Evolutionary conservation across 352 stramenopile species (phyloP).

Genomic region (Globisporangium acanthophoron): DNA sequence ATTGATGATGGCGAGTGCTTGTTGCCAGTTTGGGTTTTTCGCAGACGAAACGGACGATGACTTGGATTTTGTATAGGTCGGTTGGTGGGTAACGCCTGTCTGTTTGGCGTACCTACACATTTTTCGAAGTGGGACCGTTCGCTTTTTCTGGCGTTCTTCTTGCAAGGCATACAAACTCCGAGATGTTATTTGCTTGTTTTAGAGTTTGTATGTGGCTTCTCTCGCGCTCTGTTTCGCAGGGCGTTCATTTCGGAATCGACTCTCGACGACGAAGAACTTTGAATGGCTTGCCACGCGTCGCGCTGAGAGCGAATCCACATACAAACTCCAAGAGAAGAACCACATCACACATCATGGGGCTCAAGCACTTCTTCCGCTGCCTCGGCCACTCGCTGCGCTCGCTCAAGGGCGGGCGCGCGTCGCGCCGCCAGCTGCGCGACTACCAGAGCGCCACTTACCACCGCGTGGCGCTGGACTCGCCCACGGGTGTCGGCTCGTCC

Average conservation of each 20-base stretch:
- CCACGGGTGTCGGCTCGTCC: neutral
- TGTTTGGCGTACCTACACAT: neutral
- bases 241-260: neutral
- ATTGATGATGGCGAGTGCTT: neutral
- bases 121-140: neutral
- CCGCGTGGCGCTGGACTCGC: constrained; percentile 8
- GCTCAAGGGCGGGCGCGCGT: constrained; percentile 8
- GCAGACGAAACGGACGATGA: neutral
- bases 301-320: neutral
- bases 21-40: neutral
- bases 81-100: too few relatives aligned
- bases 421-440: constrained; percentile 12
- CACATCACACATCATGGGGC: constrained; percentile 4
- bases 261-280: neutral
- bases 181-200: neutral
- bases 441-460: constrained; percentile 14
- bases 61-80: neutral
- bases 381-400: constrained; percentile 11
- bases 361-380: constrained; percentile 16
- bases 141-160: neutral
- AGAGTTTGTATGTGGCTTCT: neutral
- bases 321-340: neutral
- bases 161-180: neutral
- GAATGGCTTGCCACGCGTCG: neutral
- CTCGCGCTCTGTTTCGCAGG: too few relatives aligned